These are phyloP conservation scores for Epichloe sylvatica DNA, from an alignment of 2,329 filamentous ascomycete genomes.

Conservation along the genomic window DNA sequence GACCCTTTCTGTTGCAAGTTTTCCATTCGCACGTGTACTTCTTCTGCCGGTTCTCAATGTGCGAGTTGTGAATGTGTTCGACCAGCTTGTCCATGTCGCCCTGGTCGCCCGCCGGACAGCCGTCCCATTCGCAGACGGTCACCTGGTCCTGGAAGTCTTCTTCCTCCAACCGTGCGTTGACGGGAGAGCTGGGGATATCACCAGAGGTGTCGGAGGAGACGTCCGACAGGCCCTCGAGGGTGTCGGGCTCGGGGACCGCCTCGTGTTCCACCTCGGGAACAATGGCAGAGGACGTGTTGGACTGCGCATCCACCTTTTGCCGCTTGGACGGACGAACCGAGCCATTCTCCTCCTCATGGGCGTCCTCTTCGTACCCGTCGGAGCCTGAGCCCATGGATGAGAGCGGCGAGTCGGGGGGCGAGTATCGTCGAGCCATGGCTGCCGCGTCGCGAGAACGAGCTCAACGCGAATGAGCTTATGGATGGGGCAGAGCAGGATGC, in stretches of 20 bases:
- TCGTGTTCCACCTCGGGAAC: slow-evolving; percentile 30
- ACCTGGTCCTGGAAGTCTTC: slow-evolving; percentile 67
- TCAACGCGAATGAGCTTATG: neutral
- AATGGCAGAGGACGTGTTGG: slow-evolving; percentile 31
- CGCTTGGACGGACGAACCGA: slow-evolving; percentile 33
- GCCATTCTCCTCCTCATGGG: slow-evolving; percentile 25
- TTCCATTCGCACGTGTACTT: slow-evolving; percentile 98
- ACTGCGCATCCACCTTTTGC: slow-evolving; percentile 30
- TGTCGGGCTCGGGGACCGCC: slow-evolving; percentile 33
- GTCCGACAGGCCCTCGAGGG: slow-evolving; percentile 48
- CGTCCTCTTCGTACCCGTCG: slow-evolving; percentile 33
- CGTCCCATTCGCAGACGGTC: slow-evolving; percentile 65
- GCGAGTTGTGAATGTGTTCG: slow-evolving; percentile 77
- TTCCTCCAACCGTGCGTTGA: slow-evolving; percentile 54
- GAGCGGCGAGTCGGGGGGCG: slow-evolving; percentile 31
- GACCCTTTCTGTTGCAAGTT: slow-evolving; percentile 75
- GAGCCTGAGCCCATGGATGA: slow-evolving; percentile 31
- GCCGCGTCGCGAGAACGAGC: slow-evolving; percentile 9
- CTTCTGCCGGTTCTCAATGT: slow-evolving; percentile 86
- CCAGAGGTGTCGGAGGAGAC: slow-evolving; percentile 86
- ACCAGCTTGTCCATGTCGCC: slow-evolving; percentile 72
- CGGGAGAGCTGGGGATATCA: slow-evolving; percentile 60
- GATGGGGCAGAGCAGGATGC: neutral
- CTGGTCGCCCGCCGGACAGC: slow-evolving; percentile 55
- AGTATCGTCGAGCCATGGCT: slow-evolving; percentile 23